phyloP scores from a whole-genome alignment of 768 basidiomycete species.

The Russula sp. region DNA sequence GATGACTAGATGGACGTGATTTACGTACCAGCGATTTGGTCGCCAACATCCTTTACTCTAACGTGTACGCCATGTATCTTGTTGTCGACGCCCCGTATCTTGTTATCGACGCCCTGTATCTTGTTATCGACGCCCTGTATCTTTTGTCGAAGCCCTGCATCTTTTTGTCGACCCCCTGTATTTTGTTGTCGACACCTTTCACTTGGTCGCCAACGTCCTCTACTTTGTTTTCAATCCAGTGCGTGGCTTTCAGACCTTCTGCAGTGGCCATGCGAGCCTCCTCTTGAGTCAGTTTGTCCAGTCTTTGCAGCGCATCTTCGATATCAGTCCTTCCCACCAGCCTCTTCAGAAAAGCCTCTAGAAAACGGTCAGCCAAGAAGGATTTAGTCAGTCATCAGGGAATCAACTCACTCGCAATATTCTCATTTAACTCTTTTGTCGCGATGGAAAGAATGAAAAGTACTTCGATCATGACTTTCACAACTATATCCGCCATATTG shows the following conservation, averaged over 20 bases:
- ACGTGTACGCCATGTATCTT: background rate
- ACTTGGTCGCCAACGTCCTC: background rate
- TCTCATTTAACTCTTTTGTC: background rate
- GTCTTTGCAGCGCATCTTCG: background rate
- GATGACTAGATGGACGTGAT: background rate
- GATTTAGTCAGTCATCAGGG: background rate
- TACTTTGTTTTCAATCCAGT: background rate
- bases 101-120: background rate
- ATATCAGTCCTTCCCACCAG: background rate
- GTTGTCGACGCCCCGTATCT: background rate
- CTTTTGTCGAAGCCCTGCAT: background rate
- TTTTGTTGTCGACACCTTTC: background rate
- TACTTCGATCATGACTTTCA: constrained; percentile 1
- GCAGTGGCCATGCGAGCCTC: background rate
- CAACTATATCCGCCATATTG: background rate
- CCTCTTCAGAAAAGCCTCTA: background rate
- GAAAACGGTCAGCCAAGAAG: background rate
- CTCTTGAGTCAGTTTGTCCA: background rate
- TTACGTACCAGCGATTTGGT: background rate
- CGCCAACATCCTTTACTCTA: background rate
- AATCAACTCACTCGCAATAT: background rate
- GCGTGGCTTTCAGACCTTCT: background rate
- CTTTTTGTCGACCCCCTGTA: too few relatives aligned
- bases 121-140: background rate
- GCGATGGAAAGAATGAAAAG: background rate